Evolutionary conservation across 2,329 filamentous ascomycete species (phyloP).

Genomic region (Aspergillus sp.): DNA sequence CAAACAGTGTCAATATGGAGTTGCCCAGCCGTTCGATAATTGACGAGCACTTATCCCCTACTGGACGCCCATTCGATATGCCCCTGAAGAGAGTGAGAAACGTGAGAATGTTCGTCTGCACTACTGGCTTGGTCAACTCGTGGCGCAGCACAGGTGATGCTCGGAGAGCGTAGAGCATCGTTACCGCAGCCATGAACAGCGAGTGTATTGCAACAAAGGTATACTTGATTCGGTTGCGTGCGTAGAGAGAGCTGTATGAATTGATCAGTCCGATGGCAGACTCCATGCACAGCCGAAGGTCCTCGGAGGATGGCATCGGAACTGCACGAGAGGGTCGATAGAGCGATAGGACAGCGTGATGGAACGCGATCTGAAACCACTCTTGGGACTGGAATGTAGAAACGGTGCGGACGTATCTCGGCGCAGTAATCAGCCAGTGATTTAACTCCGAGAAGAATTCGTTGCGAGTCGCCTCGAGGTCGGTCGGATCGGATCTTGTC

Average conservation of each 20-base stretch:
- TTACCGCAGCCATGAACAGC: slow-evolving; percentile 30
- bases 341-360: slow-evolving; percentile 25
- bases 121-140: slow-evolving; percentile 9
- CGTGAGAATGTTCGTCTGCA: slow-evolving; percentile 13
- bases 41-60: slow-evolving; percentile 19
- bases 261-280: slow-evolving; percentile 14
- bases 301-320: slow-evolving; percentile 13
- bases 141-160: slow-evolving; percentile 18
- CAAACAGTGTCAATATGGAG: slow-evolving; percentile 19
- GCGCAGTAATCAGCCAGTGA: slow-evolving; percentile 25
- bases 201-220: slow-evolving; percentile 27
- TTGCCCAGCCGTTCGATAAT: slow-evolving; percentile 20
- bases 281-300: slow-evolving; percentile 12
- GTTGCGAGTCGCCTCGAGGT: slow-evolving; percentile 2
- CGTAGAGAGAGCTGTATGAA: slow-evolving; percentile 22
- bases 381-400: slow-evolving; percentile 28
- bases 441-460: slow-evolving; percentile 15
- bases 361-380: slow-evolving; percentile 30
- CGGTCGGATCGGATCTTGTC: not conserved
- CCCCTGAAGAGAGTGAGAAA: slow-evolving; percentile 14
- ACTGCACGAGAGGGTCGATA: slow-evolving; percentile 25
- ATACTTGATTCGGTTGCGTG: slow-evolving; percentile 28
- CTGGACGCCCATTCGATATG: slow-evolving; percentile 15
- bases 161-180: slow-evolving; percentile 28
- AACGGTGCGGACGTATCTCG: slow-evolving; percentile 20